These are phyloP conservation scores for Pleurotus platypus DNA, from an alignment of 768 basidiomycete genomes.

Conservation along the genomic window DNA sequence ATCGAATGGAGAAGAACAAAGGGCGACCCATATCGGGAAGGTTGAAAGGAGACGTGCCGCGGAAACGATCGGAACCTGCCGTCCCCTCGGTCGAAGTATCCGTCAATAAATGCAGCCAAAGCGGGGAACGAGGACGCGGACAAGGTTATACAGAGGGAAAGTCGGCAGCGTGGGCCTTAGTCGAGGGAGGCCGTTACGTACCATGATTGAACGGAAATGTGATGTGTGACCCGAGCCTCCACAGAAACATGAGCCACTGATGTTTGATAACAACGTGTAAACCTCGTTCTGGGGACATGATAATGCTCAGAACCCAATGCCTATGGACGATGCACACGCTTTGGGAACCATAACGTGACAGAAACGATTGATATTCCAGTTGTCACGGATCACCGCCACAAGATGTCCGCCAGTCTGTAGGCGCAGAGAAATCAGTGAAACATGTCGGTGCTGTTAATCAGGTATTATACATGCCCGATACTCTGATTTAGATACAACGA, in stretches of 20 bases:
- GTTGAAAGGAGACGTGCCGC: conserved; percentile 39
- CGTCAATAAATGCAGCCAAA: conserved; percentile 21
- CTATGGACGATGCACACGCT: conserved; percentile 1
- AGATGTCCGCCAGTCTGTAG: not conserved
- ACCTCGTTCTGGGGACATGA: conserved; percentile 6
- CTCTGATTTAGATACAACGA: not conserved
- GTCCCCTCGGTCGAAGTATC: conserved; percentile 27
- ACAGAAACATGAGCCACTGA: not conserved
- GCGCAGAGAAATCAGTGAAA: not conserved
- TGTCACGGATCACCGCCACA: conserved; percentile 3
- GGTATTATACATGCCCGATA: not conserved
- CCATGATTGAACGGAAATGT: conserved; percentile 14
- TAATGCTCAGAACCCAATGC: conserved; percentile 3
- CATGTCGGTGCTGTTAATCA: not conserved
- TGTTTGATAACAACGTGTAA: conserved; percentile 9
- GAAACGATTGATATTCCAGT: not conserved
- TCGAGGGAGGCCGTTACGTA: conserved; percentile 22
- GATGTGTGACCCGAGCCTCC: conserved; percentile 1
- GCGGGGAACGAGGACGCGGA: conserved; percentile 24
- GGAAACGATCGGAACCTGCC: conserved; percentile 40
- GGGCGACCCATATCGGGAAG: conserved; percentile 47
- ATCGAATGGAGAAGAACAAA: conserved; percentile 36
- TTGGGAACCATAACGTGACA: not conserved
- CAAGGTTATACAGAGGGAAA: conserved; percentile 24
- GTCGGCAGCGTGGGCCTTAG: conserved; percentile 15